Conservation (phyloP, 352 stramenopile species). For the Stramenopiles sp. region DNA sequence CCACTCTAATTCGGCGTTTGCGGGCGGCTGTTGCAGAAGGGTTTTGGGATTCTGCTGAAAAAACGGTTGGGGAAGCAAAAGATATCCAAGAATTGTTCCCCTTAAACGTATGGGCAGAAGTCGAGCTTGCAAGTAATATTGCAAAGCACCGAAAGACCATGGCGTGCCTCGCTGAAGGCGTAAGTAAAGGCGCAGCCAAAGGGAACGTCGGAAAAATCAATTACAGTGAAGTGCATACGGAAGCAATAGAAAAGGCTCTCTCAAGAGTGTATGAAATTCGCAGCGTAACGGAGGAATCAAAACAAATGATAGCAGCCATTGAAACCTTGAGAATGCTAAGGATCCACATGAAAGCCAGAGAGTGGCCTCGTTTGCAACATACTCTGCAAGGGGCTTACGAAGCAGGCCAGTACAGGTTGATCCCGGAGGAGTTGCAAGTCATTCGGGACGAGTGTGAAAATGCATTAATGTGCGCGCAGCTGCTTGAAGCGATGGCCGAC, state of each 20-base stretch:
- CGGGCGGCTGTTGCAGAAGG: not conserved
- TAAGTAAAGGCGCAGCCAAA: not conserved
- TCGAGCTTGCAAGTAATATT: not conserved
- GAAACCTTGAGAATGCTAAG: not conserved
- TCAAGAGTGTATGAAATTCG: not conserved
- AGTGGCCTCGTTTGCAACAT: not conserved
- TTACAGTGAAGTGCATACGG: not conserved
- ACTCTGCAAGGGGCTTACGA: not conserved
- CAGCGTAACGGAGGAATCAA: not conserved
- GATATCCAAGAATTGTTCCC: not conserved
- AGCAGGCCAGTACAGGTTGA: not conserved
- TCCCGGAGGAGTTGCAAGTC: not conserved
- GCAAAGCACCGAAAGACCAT: not conserved
- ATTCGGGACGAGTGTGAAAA: slow-evolving; percentile 10
- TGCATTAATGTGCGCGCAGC: not conserved
- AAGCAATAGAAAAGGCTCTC: not conserved
- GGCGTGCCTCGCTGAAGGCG: not conserved
- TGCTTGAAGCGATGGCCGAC: slow-evolving; percentile 3
- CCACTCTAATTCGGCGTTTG: not conserved
- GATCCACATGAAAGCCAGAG: not conserved
- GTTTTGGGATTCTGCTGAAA: not conserved
- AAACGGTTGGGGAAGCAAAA: not conserved
- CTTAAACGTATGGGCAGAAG: not conserved
- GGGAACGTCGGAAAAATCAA: not conserved
- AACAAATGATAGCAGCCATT: not conserved